phyloP scores from a whole-genome alignment of 1,284 basidiomycete genomes.

The Bjerkandera adusta region DNA sequence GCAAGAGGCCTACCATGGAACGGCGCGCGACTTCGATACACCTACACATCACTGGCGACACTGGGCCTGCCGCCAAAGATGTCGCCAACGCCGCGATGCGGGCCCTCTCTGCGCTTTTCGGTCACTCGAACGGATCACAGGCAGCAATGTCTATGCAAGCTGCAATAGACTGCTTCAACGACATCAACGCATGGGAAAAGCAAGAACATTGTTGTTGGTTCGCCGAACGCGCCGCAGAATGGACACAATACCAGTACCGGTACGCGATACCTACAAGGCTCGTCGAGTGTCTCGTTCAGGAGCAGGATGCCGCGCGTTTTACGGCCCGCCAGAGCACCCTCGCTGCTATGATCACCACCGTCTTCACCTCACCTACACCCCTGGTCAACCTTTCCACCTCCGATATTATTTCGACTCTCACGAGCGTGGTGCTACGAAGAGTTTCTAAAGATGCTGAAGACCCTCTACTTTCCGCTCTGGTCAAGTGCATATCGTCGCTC shows the following conservation, averaged over 20 bases:
- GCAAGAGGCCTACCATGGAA: slow-evolving; percentile 71
- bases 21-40: slow-evolving; percentile 86
- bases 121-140: slow-evolving; percentile 78
- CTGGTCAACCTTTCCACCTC: slow-evolving; percentile 91
- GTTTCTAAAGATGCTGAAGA: slow-evolving; percentile 68
- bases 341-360: slow-evolving; percentile 81
- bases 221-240: slow-evolving; percentile 72
- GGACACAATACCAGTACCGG: slow-evolving; percentile 91
- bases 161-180: slow-evolving; percentile 64
- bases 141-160: slow-evolving; percentile 73
- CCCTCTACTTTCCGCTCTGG: slow-evolving; percentile 64
- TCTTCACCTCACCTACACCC: slow-evolving; percentile 81
- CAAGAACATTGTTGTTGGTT: slow-evolving; percentile 83
- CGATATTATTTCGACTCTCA: slow-evolving; percentile 80
- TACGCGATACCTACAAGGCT: slow-evolving; percentile 86
- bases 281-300: slow-evolving; percentile 77
- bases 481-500: slow-evolving; percentile 82
- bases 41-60: slow-evolving; percentile 83
- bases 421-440: slow-evolving; percentile 73
- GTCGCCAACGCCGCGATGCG: slow-evolving; percentile 75
- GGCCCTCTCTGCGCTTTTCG: slow-evolving; percentile 71
- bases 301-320: slow-evolving; percentile 55
- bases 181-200: slow-evolving; percentile 68
- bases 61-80: slow-evolving; percentile 75
- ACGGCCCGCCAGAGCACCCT: slow-evolving; percentile 65